A percentile compares a stretch with the other conserved stretches of the same genome.
These are phyloP conservation scores for Xanthoconium stramineum DNA, from an alignment of 768 basidiomycete genomes.

Conservation along the genomic window DNA sequence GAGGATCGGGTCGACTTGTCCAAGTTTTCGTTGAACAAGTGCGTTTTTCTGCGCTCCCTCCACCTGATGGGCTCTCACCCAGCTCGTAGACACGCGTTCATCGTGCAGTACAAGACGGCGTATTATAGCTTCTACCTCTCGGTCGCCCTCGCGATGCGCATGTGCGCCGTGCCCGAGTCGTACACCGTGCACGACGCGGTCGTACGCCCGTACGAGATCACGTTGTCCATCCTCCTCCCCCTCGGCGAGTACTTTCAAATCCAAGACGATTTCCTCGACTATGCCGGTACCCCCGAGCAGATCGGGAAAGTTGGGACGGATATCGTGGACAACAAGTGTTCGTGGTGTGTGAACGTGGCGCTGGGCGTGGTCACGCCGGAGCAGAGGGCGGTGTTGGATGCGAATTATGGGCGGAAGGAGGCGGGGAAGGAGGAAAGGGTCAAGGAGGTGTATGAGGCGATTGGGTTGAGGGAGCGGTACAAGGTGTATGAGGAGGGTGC, in stretches of 20 bases:
- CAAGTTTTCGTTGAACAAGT: slow-evolving; percentile 82
- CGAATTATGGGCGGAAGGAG: slow-evolving; percentile 62
- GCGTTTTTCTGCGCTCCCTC: neutral
- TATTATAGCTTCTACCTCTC: slow-evolving; percentile 99
- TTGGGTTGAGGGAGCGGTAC: slow-evolving; percentile 66
- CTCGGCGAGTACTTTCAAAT: slow-evolving; percentile 99
- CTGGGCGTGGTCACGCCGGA: slow-evolving; percentile 51
- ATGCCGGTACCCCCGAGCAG: slow-evolving; percentile 81
- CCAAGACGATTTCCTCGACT: slow-evolving; percentile 97
- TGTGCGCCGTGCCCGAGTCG: slow-evolving; percentile 58
- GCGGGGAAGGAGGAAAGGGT: slow-evolving; percentile 49
- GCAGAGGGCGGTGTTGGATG: slow-evolving; percentile 61
- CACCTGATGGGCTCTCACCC: too few relatives aligned
- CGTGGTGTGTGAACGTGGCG: slow-evolving; percentile 92
- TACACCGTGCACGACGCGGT: slow-evolving; percentile 40
- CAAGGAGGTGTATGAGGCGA: slow-evolving; percentile 69
- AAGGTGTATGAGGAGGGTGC: slow-evolving; percentile 73
- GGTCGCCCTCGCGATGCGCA: slow-evolving; percentile 89
- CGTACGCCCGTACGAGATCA: slow-evolving; percentile 64
- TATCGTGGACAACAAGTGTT: slow-evolving; percentile 98
- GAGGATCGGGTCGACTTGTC: slow-evolving; percentile 83
- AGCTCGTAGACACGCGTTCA: slow-evolving; percentile 69
- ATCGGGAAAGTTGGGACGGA: slow-evolving; percentile 98
- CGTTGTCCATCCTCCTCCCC: slow-evolving; percentile 80
- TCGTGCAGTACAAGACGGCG: slow-evolving; percentile 96